Evolutionary conservation across 2,329 filamentous ascomycete genomes (phyloP), one percentile per base, ranked within the genome.

Genomic region (Xylariales sp.): DNA sequence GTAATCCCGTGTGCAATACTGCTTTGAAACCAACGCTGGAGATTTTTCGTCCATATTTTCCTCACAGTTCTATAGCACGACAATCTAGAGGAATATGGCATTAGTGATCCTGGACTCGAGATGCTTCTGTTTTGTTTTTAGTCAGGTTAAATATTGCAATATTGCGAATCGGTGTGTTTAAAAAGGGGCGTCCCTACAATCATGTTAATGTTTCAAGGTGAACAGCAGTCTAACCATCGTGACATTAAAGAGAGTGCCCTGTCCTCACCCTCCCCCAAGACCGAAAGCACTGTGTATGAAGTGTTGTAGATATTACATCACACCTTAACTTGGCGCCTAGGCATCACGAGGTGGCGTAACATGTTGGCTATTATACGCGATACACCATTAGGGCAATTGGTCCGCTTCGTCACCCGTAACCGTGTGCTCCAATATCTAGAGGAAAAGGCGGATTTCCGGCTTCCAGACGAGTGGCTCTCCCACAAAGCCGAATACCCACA

Each of bases 401-500:
- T 80, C 52, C 76, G 78, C 6, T 69, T 75, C 7, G 18, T 76
- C n/a, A 77, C 74, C 7, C 50, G 68, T 18, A 77, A 77, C 65
- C 73, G 71, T 12, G 32, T 73, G 2, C 64, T 74, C 16, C 63
- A 67, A 55, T 75, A 74, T 30, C 67, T 70, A 16, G 71, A 75
- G 62, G 72, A 72, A 66, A 54, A 69, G 36, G 28, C 68, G 49
- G 64, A 69, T 62, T 75, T 74, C 64, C 59, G 67, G 32, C 68
- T 75, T 18, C 72, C 72, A 18, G 73, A 72, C 18, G 18, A 65
- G 52, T 73, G 69, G 71, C 39, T 49, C 41, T 43, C 58, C 8
- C 23, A 1, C n/a, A 50, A 69, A 58, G 12, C 57, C 49, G 12
- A 60, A 32, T 23, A 48, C 43, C 50, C 23, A 30, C 7, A 52